These are phyloP conservation scores for Pisolithus sp. DNA, from an alignment of 768 basidiomycete species.

Conservation along the genomic window DNA sequence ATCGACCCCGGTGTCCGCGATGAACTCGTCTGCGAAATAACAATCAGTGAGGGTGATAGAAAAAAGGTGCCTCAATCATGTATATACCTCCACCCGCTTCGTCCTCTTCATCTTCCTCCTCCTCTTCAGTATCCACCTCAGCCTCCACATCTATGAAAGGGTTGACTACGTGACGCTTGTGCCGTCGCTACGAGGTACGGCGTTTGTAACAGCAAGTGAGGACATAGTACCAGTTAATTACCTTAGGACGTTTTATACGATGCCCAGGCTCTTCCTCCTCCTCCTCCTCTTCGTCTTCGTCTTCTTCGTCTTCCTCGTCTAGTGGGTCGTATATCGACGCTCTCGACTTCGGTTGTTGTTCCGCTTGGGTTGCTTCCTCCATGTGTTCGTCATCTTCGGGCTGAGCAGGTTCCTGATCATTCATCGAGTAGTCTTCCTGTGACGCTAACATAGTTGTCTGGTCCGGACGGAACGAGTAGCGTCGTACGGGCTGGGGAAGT, in stretches of 20 bases:
- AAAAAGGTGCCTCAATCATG: not conserved
- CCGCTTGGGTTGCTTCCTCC: conserved; percentile 18
- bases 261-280: conserved; percentile 36
- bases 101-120: conserved; percentile 86
- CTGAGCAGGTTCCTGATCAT: conserved; percentile 20
- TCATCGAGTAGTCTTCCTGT: conserved; percentile 31
- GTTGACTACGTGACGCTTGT: conserved; percentile 58
- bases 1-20: conserved; percentile 51
- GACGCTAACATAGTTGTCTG: conserved; percentile 34
- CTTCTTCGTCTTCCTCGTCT: conserved; percentile 37
- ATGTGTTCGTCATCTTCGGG: conserved; percentile 34
- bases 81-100: conserved; percentile 53
- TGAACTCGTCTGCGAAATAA: conserved; percentile 53
- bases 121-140: conserved; percentile 94
- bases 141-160: conserved; percentile 95
- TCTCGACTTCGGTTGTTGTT: conserved; percentile 20
- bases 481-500: no score
- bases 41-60: conserved; percentile 5
- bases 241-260: conserved; percentile 59
- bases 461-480: no score
- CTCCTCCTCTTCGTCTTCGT: conserved; percentile 46
- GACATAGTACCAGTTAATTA: conserved; percentile 20
- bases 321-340: conserved; percentile 31
- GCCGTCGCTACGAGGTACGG: conserved; percentile 43
- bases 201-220: conserved; percentile 5